Conservation (phyloP, 495 filamentous ascomycete genomes). For the Hyaloscypha bicolor region DNA sequence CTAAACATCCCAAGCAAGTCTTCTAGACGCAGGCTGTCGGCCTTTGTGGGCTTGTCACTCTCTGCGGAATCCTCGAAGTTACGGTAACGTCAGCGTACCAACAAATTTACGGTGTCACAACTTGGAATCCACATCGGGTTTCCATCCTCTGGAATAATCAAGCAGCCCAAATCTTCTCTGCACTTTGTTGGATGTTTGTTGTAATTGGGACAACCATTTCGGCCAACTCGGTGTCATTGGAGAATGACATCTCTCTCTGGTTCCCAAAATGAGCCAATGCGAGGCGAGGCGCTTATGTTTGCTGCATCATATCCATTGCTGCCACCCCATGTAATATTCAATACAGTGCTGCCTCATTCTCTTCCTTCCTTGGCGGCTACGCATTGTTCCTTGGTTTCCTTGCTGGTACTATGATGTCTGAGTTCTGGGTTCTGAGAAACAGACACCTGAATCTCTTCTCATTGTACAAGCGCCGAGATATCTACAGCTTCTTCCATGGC, state of each 20-base stretch:
- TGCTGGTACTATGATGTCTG: constrained; percentile 47
- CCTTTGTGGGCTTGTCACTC: constrained; percentile 44
- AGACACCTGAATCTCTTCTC: constrained; percentile 14
- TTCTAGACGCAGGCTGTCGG: constrained; percentile 39
- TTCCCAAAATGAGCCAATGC: constrained; percentile 47
- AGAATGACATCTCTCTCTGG: constrained; percentile 44
- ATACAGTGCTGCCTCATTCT: constrained; percentile 44
- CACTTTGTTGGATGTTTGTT: constrained; percentile 43
- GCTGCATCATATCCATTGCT: constrained; percentile 42
- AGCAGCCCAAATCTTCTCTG: constrained; percentile 45
- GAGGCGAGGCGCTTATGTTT: constrained; percentile 39
- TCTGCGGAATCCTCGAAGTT: constrained; percentile 43
- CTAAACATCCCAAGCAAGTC: constrained; percentile 20
- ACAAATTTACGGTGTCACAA: constrained; percentile 40
- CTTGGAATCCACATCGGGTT: constrained; percentile 46
- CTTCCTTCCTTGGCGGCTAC: constrained; percentile 49
- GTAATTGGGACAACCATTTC: constrained; percentile 46
- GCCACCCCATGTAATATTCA: constrained; percentile 54
- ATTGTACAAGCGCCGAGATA: constrained; percentile 16
- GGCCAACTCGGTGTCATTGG: constrained; percentile 42
- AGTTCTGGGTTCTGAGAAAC: constrained; percentile 35
- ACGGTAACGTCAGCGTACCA: constrained; percentile 42
- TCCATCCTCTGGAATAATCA: constrained; percentile 44
- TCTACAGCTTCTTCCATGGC: constrained; percentile 15
- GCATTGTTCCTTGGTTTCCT: constrained; percentile 50